These are phyloP conservation scores for Clavispora phyllophila DNA, from an alignment of 805 yeast genomes.

Conservation along the genomic window DNA sequence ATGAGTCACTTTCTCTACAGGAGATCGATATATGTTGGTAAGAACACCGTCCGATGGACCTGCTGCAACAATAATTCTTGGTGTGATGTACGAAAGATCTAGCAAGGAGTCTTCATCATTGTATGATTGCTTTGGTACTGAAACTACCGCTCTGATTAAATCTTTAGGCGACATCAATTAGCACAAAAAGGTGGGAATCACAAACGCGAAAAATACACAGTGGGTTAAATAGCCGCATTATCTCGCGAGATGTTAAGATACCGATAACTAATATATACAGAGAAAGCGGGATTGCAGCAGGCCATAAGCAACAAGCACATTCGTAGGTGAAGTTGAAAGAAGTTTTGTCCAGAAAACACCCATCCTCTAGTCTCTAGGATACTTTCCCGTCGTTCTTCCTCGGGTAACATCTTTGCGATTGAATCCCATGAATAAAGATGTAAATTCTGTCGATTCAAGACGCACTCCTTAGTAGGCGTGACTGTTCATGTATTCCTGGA, in stretches of 20 bases:
- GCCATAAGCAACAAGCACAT: not conserved
- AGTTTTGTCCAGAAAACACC: not conserved
- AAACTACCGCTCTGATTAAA: conserved; percentile 14
- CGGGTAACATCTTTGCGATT: not conserved
- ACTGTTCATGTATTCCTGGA: conserved; percentile 39
- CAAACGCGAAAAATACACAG: not conserved
- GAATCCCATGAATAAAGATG: not conserved
- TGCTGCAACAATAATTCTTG: conserved; percentile 65
- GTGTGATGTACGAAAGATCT: conserved; percentile 66
- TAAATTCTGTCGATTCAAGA: not conserved
- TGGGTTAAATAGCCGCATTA: conserved; percentile 10
- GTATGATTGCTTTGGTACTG: conserved; percentile 20
- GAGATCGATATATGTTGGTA: conserved; percentile 46
- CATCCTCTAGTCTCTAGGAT: not conserved
- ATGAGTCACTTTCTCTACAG: conserved; percentile 32
- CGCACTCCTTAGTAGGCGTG: not conserved
- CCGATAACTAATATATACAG: conserved; percentile 1
- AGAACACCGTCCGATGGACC: conserved; percentile 55
- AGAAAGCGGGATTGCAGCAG: not conserved
- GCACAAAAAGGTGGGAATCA: not conserved
- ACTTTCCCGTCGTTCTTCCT: not conserved
- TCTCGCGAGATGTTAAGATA: not conserved
- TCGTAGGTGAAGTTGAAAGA: not conserved
- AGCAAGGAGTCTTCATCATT: conserved; percentile 26
- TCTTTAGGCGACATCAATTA: conserved; percentile 9